phyloP scores from a whole-genome alignment of 805 yeast genomes.

The Zygosaccharomyces kombuchaensis region DNA sequence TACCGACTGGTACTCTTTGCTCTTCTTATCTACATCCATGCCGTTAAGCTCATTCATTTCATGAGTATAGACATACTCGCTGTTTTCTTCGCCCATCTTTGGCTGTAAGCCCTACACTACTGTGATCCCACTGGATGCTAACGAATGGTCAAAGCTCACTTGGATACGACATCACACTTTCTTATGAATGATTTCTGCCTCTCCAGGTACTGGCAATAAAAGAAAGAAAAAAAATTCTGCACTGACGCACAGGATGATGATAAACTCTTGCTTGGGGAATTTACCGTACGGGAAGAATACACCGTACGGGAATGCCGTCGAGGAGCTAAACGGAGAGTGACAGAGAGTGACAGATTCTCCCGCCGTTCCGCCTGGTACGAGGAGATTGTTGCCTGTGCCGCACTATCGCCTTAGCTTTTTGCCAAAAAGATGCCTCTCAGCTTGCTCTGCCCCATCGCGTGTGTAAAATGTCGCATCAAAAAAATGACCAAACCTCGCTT shows the following conservation, averaged over 20 bases:
- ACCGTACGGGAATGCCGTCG: background rate
- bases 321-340: background rate
- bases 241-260: background rate
- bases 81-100: background rate
- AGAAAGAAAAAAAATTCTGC: slow-evolving; percentile 1
- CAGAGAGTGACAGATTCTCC: background rate
- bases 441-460: background rate
- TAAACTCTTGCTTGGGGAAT: background rate
- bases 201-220: background rate
- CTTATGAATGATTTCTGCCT: background rate
- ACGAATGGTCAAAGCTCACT: background rate
- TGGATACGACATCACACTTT: background rate
- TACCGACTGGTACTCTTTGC: background rate
- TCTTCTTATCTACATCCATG: background rate
- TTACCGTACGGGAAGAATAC: too few relatives aligned
- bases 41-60: background rate
- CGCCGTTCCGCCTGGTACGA: background rate
- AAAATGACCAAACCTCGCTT: background rate
- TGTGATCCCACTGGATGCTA: background rate
- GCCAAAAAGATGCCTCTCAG: background rate
- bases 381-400: background rate
- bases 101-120: background rate
- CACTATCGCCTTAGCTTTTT: background rate
- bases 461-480: slow-evolving; percentile 6
- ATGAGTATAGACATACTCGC: background rate